Conservation (phyloP, 768 basidiomycete genomes). For the Termitomyces sp. region DNA sequence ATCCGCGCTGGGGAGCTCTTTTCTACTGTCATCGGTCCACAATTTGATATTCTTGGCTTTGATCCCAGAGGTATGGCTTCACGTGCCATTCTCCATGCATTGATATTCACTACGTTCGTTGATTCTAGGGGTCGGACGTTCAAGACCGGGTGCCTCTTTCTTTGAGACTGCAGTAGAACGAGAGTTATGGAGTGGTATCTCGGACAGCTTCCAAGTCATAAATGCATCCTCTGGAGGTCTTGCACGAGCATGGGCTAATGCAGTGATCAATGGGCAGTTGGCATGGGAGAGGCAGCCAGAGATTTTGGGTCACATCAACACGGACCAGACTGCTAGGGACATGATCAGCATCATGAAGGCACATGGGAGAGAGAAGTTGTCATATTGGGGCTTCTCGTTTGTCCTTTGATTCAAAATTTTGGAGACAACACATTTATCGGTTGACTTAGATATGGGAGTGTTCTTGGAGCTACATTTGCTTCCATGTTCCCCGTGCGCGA, state of each 20-base stretch:
- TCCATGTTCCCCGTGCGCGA: conserved; percentile 21
- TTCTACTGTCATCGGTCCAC: conserved; percentile 28
- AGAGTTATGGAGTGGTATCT: conserved; percentile 16
- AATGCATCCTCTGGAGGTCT: conserved; percentile 21
- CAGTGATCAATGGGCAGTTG: conserved; percentile 23
- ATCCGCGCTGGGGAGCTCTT: conserved; percentile 18
- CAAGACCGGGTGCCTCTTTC: conserved; percentile 28
- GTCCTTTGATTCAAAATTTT: neutral
- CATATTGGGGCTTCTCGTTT: conserved; percentile 27
- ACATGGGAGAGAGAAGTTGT: conserved; percentile 25
- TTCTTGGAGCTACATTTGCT: conserved; percentile 23
- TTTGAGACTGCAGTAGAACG: conserved; percentile 30
- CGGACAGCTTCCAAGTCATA: conserved; percentile 4
- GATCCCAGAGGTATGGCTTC: conserved; percentile 35
- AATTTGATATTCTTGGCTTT: conserved; percentile 41
- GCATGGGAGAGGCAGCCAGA: conserved; percentile 25
- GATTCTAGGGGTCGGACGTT: conserved; percentile 25
- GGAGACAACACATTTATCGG: neutral
- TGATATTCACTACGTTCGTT: neutral
- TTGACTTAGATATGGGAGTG: conserved; percentile 18
- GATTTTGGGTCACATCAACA: conserved; percentile 24
- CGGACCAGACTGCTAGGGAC: conserved; percentile 32
- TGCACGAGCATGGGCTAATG: conserved; percentile 24
- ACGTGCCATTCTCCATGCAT: neutral
- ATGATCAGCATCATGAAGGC: conserved; percentile 30